These are phyloP conservation scores for Penicillium corylophilum DNA, from an alignment of 2,329 filamentous ascomycete genomes.

Conservation along the genomic window DNA sequence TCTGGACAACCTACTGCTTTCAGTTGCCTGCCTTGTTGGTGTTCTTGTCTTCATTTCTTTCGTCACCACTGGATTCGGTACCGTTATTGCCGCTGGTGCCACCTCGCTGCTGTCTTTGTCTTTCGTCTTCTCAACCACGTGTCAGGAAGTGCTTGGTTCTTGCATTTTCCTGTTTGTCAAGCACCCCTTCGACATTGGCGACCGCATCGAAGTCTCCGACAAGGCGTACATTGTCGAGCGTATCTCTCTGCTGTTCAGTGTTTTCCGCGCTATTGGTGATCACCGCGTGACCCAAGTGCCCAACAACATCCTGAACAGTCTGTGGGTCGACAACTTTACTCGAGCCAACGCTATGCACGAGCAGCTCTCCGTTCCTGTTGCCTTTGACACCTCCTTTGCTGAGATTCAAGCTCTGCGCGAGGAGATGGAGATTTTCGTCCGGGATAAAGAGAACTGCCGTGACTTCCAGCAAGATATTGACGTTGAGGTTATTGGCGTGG, in stretches of 20 bases:
- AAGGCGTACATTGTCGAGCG: constrained; percentile 81
- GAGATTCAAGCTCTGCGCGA: constrained; percentile 80
- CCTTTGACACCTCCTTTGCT: constrained; percentile 83
- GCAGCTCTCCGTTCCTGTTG: constrained; percentile 73
- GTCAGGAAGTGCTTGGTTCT: constrained; percentile 93
- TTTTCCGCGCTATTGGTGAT: constrained; percentile 80
- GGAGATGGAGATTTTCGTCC: constrained; percentile 85
- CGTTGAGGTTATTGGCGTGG: constrained; percentile 74
- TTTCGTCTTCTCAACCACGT: constrained; percentile 89
- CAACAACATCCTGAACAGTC: constrained; percentile 84
- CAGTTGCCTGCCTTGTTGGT: constrained; percentile 75
- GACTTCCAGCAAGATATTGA: constrained; percentile 86
- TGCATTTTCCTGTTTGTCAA: constrained; percentile 99
- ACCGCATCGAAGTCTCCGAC: constrained; percentile 76
- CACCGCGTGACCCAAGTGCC: constrained; percentile 80
- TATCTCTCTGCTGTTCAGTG: constrained; percentile 89
- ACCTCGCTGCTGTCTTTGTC: constrained; percentile 93
- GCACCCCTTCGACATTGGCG: constrained; percentile 94
- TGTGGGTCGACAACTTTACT: constrained; percentile 95
- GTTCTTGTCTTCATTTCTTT: constrained; percentile 89
- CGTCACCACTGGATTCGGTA: constrained; percentile 80
- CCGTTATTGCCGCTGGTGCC: constrained; percentile 83
- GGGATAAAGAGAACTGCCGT: constrained; percentile 76
- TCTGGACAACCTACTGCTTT: constrained; percentile 80
- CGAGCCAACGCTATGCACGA: constrained; percentile 92